These are phyloP conservation scores for Acephala macrosclerotiorum DNA, from an alignment of 2,329 filamentous ascomycete genomes.

Conservation along the genomic window DNA sequence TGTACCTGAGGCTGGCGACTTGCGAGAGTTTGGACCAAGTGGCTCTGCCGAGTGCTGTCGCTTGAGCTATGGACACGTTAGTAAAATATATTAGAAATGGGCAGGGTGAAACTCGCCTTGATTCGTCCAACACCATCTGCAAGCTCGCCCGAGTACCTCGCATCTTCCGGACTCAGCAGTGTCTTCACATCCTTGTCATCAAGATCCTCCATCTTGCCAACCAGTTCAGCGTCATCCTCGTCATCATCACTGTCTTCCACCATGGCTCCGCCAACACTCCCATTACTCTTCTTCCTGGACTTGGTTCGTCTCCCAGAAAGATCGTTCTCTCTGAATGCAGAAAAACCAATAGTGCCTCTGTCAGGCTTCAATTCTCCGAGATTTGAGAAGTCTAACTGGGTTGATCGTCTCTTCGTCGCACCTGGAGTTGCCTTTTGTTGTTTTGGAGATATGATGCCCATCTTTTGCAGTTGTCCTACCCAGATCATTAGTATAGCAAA, in stretches of 20 bases:
- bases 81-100: constrained; percentile 9
- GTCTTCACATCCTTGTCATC: constrained; percentile 67
- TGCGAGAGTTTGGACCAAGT: constrained; percentile 54
- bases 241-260: constrained; percentile 76
- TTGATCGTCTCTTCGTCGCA: constrained; percentile 78
- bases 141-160: constrained; percentile 74
- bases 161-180: constrained; percentile 74
- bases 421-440: constrained; percentile 65
- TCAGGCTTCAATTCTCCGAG: constrained; percentile 83
- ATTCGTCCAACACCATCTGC: constrained; percentile 84
- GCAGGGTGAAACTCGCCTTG: constrained; percentile 62
- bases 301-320: constrained; percentile 65
- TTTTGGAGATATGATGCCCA: constrained; percentile 85
- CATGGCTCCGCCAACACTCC: constrained; percentile 63
- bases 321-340: constrained; percentile 80
- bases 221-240: constrained; percentile 70
- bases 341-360: constrained; percentile 85
- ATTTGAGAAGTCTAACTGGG: constrained; percentile 84
- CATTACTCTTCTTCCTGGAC: constrained; percentile 68
- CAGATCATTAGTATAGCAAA: constrained; percentile 28
- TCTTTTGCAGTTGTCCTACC: constrained; percentile 91
- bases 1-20: constrained; percentile 55
- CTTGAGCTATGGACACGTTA: constrained; percentile 70
- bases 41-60: constrained; percentile 79
- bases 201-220: constrained; percentile 70